Evolutionary conservation across 176 grass and related monocot genomes (phyloP), one percentile per base, ranked within the genome.

Genomic region (Musa acuminata): DNA sequence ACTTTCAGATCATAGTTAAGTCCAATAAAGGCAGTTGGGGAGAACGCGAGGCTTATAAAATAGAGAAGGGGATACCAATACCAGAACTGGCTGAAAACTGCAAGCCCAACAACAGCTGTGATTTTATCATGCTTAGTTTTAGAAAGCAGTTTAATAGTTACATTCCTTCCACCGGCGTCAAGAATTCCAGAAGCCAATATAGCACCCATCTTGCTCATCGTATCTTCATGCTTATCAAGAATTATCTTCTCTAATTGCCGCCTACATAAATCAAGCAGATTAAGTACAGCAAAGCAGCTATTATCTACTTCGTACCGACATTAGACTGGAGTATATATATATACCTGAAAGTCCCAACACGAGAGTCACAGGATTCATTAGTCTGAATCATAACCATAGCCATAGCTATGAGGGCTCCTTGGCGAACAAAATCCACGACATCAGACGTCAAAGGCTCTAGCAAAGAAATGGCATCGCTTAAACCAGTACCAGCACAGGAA

Each of bases 311-410:
- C 3, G 69, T 35, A 48, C 0, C 26, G 58, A 17, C 2, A 29
- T 13, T 27, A 68, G 6, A 49, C 17, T 79, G 19, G 13, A 53
- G 16, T 51, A 53, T 17, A 52, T 35, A 21, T 3, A 63, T 9
- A 17, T 71, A 87, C 85, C 85, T 87, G 79, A 99, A 99, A 77
- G 96, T 84, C 49, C 96, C 96, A 72, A 95, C 91, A 80, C 88
- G 91, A 55, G 86, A 87, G 75, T 95, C 91, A 68, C 80, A 99
- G 59, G 96, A 93, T 75, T 99, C 96, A 29, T 99, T 99, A 9
- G 83, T 99, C 74, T 99, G 91, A 76, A 99, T 99, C 96, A 99
- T 95, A 66, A 99, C 91, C 96, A 95, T 99, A 53, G 96, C 91
- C 96, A 99, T 99, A 27, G 96, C 96, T 68, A 99, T 95, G 20